These are phyloP conservation scores for Trametes meyenii DNA, from an alignment of 768 basidiomycete species.

Conservation along the genomic window DNA sequence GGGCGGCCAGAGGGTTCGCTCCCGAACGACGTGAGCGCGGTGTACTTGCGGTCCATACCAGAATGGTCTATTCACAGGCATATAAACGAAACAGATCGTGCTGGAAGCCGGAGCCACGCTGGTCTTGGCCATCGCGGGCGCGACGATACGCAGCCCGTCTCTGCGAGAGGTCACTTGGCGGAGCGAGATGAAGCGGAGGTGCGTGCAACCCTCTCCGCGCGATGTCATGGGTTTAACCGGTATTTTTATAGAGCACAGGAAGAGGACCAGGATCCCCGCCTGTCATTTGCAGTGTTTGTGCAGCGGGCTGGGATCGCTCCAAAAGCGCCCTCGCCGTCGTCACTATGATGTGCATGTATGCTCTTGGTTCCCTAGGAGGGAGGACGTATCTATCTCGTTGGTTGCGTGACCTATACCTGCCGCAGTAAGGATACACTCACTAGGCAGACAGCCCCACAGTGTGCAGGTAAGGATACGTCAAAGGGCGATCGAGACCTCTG, in stretches of 20 bases:
- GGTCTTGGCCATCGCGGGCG: slow-evolving; percentile 70
- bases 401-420: no score
- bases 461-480: no score
- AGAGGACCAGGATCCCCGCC: slow-evolving; percentile 27
- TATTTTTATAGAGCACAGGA: slow-evolving; percentile 23
- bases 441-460: no score
- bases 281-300: slow-evolving; percentile 31
- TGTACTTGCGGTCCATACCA: not conserved
- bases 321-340: slow-evolving; percentile 3
- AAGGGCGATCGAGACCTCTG: no score
- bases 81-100: slow-evolving; percentile 51
- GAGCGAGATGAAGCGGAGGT: slow-evolving; percentile 87
- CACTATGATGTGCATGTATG: not conserved
- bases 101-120: slow-evolving; percentile 67
- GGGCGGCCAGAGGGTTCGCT: slow-evolving; percentile 69
- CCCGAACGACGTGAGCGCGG: slow-evolving; percentile 58
- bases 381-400: no score
- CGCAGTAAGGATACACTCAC: no score
- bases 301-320: slow-evolving; percentile 29
- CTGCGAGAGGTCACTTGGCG: slow-evolving; percentile 87
- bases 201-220: slow-evolving; percentile 27
- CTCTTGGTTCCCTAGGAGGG: no score
- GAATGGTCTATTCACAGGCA: not conserved
- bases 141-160: slow-evolving; percentile 65
- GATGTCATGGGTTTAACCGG: not conserved